Percentiles rank a stretch among this genome's conserved stretches.
Conservation (phyloP, 2,329 filamentous ascomycete species). For the Fusarium decemcellulare region DNA sequence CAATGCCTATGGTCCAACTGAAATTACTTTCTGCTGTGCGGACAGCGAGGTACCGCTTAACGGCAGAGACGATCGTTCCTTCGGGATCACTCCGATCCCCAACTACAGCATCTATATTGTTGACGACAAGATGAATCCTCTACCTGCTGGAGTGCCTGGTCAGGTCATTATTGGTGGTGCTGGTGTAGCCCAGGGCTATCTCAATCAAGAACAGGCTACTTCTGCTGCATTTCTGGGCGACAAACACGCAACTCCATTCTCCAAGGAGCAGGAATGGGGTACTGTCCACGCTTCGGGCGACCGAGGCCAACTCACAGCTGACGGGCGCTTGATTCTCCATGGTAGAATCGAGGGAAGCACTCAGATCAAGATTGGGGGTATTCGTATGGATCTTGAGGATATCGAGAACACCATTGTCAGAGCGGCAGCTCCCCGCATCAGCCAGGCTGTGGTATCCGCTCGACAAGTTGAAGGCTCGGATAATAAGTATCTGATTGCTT, state of each 20-base stretch:
- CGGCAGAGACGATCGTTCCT: neutral
- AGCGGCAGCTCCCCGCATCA: neutral
- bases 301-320: conserved; percentile 2
- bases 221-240: neutral
- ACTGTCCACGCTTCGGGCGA: neutral
- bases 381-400: conserved; percentile 62
- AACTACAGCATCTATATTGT: conserved; percentile 1
- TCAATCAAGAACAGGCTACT: neutral
- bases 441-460: neutral
- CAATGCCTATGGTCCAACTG: conserved; percentile 10
- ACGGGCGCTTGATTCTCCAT: conserved; percentile 41
- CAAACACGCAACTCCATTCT: neutral
- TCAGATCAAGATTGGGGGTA: conserved; percentile 60
- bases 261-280: neutral
- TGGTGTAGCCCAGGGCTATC: neutral
- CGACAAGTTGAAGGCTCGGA: neutral
- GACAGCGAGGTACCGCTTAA: neutral
- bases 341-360: conserved; percentile 51
- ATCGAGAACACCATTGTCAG: conserved; percentile 41
- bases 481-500: neutral
- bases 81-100: neutral
- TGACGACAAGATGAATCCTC: neutral
- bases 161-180: conserved; percentile 7
- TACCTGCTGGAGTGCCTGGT: neutral
- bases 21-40: neutral